Evolutionary conservation across 345 rosid genomes (phyloP).

Genomic region (Conringia planisiliqua): DNA sequence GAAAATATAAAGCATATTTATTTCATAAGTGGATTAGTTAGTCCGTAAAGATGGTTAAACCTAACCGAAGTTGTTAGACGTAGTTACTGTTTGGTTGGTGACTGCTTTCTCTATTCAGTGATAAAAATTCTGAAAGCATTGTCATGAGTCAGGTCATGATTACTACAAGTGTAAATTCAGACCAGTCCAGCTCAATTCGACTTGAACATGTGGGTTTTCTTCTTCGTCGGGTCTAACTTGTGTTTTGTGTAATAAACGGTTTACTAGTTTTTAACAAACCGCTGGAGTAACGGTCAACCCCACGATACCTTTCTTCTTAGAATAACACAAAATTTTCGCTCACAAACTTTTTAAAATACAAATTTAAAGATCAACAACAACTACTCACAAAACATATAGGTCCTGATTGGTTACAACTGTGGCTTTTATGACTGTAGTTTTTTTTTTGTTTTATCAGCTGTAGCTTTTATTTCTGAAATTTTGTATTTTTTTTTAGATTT

Average conservation of each 20-base stretch:
- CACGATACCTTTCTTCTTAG: not conserved
- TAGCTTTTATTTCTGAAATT: too few relatives aligned
- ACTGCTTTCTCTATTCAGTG: not conserved
- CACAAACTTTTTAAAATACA: not conserved
- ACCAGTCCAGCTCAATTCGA: not conserved
- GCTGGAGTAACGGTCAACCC: not conserved
- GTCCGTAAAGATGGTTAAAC: not conserved
- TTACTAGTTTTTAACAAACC: not conserved
- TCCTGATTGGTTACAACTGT: too few relatives aligned
- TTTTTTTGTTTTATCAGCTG: too few relatives aligned
- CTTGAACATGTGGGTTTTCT: not conserved
- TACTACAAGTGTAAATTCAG: not conserved
- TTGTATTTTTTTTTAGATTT: too few relatives aligned
- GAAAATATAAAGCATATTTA: not conserved
- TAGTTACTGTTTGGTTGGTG: slow-evolving; percentile 10
- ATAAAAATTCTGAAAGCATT: not conserved
- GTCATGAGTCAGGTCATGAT: not conserved
- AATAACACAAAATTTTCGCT: not conserved
- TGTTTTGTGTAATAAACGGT: not conserved
- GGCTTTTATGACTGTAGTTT: too few relatives aligned
- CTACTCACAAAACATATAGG: not conserved
- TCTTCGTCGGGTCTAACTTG: not conserved
- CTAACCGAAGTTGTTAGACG: not conserved
- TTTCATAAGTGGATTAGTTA: slow-evolving; percentile 2
- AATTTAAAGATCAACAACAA: not conserved